Conservation (phyloP, 2,329 filamentous ascomycete genomes). For the Aspergillus sp. region DNA sequence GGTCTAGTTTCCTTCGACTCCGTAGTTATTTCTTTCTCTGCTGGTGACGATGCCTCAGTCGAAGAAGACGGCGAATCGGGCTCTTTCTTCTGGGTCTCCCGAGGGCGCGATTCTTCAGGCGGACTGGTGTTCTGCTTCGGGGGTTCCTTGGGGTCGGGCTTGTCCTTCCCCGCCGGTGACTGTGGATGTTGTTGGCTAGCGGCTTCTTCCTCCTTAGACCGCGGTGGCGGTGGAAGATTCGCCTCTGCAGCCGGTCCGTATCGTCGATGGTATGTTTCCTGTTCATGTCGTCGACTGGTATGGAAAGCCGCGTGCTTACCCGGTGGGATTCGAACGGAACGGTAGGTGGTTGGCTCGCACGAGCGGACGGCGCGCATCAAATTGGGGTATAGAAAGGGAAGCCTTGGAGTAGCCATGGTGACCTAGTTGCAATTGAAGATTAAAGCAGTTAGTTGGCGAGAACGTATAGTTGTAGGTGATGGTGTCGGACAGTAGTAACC, state of each 20-base stretch:
- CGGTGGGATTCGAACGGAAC: constrained; percentile 34
- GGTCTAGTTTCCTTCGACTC: constrained; percentile 9
- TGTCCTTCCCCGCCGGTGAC: neutral
- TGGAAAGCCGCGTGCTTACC: constrained; percentile 24
- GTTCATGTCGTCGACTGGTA: constrained; percentile 25
- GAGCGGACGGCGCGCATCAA: constrained; percentile 51
- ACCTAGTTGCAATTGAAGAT: constrained; percentile 4
- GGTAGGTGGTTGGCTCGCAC: constrained; percentile 39
- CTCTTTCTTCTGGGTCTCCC: constrained; percentile 7
- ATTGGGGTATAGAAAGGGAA: constrained; percentile 62
- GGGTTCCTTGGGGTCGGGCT: neutral
- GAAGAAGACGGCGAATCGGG: constrained; percentile 2
- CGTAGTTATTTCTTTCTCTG: constrained; percentile 7
- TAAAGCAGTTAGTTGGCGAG: constrained; percentile 1
- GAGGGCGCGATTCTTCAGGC: constrained; percentile 9
- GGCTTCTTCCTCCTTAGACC: constrained; percentile 19
- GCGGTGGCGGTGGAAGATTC: constrained; percentile 31
- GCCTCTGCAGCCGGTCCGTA: constrained; percentile 41
- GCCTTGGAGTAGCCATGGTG: constrained; percentile 53
- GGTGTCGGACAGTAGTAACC: neutral
- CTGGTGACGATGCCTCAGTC: neutral
- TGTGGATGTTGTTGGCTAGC: neutral
- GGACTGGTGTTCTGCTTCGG: neutral
- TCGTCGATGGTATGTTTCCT: constrained; percentile 36
- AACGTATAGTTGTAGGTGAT: constrained; percentile 1